Percentiles rank a stretch among this genome's conserved stretches.
Conservation (phyloP, 1,139 yeast species). For the Candida sojae region DNA sequence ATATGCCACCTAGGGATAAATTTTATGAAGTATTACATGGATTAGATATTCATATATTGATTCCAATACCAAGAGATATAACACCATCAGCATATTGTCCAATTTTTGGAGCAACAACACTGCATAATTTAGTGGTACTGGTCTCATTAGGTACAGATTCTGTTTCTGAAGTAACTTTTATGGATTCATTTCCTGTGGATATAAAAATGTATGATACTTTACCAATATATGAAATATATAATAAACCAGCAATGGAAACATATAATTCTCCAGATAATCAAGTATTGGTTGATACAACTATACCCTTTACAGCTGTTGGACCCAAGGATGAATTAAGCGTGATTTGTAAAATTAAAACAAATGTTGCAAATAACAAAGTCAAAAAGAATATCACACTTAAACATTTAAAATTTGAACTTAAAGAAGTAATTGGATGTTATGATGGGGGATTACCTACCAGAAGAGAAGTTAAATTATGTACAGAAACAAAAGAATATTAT, state of each 20-base stretch:
- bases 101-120: constrained; percentile 43
- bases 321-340: constrained; percentile 48
- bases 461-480: constrained; percentile 33
- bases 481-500: constrained; percentile 28
- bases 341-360: constrained; percentile 38
- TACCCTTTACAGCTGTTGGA: constrained; percentile 52
- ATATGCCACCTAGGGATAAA: constrained; percentile 38
- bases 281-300: constrained; percentile 40
- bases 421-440: constrained; percentile 50
- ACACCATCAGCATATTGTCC: constrained; percentile 45
- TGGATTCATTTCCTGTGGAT: constrained; percentile 47
- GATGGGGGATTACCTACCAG: constrained; percentile 49
- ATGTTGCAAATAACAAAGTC: constrained; percentile 33
- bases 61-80: constrained; percentile 58
- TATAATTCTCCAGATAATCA: constrained; percentile 42
- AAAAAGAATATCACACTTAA: constrained; percentile 45
- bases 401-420: constrained; percentile 48
- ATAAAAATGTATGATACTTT: constrained; percentile 53
- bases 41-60: constrained; percentile 58
- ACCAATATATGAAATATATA: constrained; percentile 55
- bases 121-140: constrained; percentile 36
- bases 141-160: constrained; percentile 35
- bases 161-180: constrained; percentile 30
- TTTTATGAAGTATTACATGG: constrained; percentile 47
- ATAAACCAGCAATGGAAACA: constrained; percentile 48